Evolutionary conservation across 345 rosid genomes (phyloP).

Genomic region (Bruguiera parviflora): DNA sequence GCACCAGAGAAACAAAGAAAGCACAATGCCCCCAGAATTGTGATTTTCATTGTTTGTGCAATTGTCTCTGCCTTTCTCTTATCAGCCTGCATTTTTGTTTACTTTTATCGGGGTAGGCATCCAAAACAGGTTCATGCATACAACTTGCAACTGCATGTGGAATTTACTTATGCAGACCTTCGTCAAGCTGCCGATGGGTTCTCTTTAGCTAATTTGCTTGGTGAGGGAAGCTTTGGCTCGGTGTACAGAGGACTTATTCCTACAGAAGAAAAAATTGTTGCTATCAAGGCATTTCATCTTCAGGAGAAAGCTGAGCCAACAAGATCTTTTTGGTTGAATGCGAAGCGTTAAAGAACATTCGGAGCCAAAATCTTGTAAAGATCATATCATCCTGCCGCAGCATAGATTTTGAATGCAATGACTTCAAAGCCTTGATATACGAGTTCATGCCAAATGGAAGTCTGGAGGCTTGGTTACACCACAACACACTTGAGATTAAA

Average conservation of each 20-base stretch:
- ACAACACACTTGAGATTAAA: not conserved
- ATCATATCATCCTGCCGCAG: not conserved
- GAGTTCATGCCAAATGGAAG: conserved; percentile 15
- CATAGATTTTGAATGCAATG: conserved; percentile 2
- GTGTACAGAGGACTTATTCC: conserved; percentile 7
- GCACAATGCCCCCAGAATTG: not conserved
- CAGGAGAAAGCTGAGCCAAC: not conserved
- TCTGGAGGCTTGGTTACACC: conserved; percentile 13
- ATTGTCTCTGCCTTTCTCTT: not conserved
- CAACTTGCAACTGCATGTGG: not conserved
- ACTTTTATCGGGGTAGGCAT: not conserved
- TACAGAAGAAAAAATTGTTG: not conserved
- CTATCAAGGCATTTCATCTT: conserved; percentile 8
- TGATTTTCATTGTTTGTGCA: not conserved
- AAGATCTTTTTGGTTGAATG: conserved; percentile 7
- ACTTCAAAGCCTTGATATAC: conserved; percentile 6
- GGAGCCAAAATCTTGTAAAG: conserved; percentile 10
- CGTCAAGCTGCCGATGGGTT: not conserved
- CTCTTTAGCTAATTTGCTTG: conserved; percentile 2
- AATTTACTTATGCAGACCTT: not conserved
- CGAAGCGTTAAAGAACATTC: conserved; percentile 3
- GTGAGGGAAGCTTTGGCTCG: conserved; percentile 3
- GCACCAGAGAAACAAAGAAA: not conserved
- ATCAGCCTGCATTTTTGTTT: not conserved
- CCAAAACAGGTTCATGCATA: not conserved